Evolutionary conservation across 768 basidiomycete genomes (phyloP).

Genomic region (Pisolithus tinctorius): DNA sequence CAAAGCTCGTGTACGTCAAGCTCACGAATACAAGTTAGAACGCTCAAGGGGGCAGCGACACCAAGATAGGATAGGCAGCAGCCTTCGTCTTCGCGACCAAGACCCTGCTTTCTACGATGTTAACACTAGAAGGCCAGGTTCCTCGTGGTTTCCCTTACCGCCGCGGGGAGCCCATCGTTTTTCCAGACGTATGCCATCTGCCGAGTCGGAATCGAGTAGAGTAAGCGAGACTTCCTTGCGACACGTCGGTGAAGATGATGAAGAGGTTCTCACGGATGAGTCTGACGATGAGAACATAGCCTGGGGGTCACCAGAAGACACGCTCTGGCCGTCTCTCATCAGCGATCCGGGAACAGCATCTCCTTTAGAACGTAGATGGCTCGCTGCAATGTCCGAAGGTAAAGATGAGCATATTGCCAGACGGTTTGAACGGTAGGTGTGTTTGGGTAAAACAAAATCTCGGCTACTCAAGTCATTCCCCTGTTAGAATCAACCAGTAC

Average conservation of each 20-base stretch:
- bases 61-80: slow-evolving; percentile 18
- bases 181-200: slow-evolving; percentile 38
- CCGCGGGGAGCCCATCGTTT: slow-evolving; percentile 46
- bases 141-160: slow-evolving; percentile 49
- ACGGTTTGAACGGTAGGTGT: slow-evolving; percentile 71
- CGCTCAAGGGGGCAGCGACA: slow-evolving; percentile 11
- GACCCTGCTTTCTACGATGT: slow-evolving; percentile 6
- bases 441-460: not conserved
- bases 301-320: slow-evolving; percentile 45
- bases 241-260: slow-evolving; percentile 27
- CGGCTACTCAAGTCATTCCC: not conserved
- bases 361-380: slow-evolving; percentile 72
- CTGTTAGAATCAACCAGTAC: slow-evolving; percentile 76
- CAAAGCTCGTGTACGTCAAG: slow-evolving; percentile 59
- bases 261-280: slow-evolving; percentile 30
- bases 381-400: slow-evolving; percentile 84
- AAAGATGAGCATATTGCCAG: slow-evolving; percentile 63
- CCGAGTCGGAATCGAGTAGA: slow-evolving; percentile 37
- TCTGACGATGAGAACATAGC: slow-evolving; percentile 42
- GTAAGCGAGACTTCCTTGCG: slow-evolving; percentile 32
- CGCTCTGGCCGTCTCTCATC: slow-evolving; percentile 59
- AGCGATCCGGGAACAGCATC: slow-evolving; percentile 79
- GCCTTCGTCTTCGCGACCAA: slow-evolving; percentile 10
- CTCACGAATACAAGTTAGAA: slow-evolving; percentile 32
- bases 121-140: slow-evolving; percentile 10